Evolutionary conservation across 2,329 filamentous ascomycete genomes (phyloP).

Genomic region (Nigrospora sphaerica): DNA sequence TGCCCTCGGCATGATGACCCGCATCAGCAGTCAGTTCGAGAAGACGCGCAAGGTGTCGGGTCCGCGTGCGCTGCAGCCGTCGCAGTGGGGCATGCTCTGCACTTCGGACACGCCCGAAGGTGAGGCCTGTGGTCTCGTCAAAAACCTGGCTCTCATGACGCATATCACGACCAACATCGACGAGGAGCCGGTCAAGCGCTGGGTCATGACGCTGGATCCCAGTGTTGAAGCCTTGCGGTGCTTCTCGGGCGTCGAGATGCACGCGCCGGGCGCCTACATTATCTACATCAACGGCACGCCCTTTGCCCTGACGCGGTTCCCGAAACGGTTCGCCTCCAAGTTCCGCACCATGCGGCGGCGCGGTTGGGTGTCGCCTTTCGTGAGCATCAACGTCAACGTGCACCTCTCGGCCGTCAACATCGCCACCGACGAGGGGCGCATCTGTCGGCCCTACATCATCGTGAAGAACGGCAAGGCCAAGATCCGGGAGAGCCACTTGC

Average conservation of each 20-base stretch:
- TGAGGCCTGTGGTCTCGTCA: constrained; percentile 94
- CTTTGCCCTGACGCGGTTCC: constrained; percentile 76
- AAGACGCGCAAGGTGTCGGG: constrained; percentile 97
- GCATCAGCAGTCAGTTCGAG: constrained; percentile 97
- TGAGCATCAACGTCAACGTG: constrained; percentile 92
- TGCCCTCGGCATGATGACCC: constrained; percentile 98
- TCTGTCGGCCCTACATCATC: constrained; percentile 92
- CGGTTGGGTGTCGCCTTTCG: constrained; percentile 90
- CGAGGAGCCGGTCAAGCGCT: constrained; percentile 79
- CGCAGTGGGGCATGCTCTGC: constrained; percentile 97
- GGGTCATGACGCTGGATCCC: constrained; percentile 80
- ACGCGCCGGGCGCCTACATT: constrained; percentile 74
- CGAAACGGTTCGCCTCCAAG: constrained; percentile 76
- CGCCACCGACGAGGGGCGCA: constrained; percentile 92
- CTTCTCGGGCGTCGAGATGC: constrained; percentile 74
- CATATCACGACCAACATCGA: constrained; percentile 97
- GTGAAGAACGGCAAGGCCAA: constrained; percentile 83
- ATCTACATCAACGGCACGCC: constrained; percentile 96
- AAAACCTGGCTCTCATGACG: constrained; percentile 97
- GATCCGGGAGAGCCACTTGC: constrained; percentile 71
- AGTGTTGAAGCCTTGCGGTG: constrained; percentile 71
- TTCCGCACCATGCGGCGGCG: constrained; percentile 84
- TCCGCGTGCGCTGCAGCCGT: constrained; percentile 90
- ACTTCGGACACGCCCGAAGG: constrained; percentile 97
- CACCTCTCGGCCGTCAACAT: constrained; percentile 90